These are phyloP conservation scores for Ceratocystis destructans DNA, from an alignment of 2,329 filamentous ascomycete species.

Conservation along the genomic window DNA sequence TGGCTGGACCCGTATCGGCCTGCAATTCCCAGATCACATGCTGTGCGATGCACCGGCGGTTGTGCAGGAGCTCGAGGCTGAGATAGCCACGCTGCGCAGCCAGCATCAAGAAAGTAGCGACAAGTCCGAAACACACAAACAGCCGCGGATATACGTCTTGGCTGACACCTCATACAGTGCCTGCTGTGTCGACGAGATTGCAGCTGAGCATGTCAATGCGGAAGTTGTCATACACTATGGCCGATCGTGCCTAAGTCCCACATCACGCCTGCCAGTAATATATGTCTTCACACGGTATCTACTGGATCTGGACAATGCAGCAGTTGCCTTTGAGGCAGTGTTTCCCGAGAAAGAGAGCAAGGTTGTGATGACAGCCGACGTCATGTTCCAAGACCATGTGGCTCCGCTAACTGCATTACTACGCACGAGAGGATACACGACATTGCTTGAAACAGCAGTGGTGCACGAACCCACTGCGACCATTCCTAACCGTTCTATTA, in stretches of 20 bases:
- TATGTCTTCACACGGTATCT: conserved; percentile 73
- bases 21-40: conserved; percentile 97
- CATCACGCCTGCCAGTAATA: conserved; percentile 71
- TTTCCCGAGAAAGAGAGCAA: conserved; percentile 47
- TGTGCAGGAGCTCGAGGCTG: conserved; percentile 39
- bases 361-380: conserved; percentile 74
- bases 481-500: conserved; percentile 58
- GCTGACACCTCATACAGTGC: conserved; percentile 94
- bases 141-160: conserved; percentile 58
- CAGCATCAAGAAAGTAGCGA: not conserved
- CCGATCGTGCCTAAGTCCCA: conserved; percentile 79
- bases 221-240: conserved; percentile 93
- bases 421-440: conserved; percentile 49
- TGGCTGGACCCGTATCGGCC: conserved; percentile 60
- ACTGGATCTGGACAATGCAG: conserved; percentile 47
- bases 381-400: conserved; percentile 72
- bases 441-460: conserved; percentile 56
- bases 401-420: conserved; percentile 42
- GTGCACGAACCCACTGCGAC: conserved; percentile 63
- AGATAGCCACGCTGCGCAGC: conserved; percentile 9
- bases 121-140: not conserved
- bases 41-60: conserved; percentile 72
- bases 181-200: conserved; percentile 94
- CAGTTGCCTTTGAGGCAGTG: conserved; percentile 48
- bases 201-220: conserved; percentile 82